These are phyloP conservation scores for Reticulascus tulasneorum DNA, from an alignment of 2,329 filamentous ascomycete genomes.

Conservation along the genomic window DNA sequence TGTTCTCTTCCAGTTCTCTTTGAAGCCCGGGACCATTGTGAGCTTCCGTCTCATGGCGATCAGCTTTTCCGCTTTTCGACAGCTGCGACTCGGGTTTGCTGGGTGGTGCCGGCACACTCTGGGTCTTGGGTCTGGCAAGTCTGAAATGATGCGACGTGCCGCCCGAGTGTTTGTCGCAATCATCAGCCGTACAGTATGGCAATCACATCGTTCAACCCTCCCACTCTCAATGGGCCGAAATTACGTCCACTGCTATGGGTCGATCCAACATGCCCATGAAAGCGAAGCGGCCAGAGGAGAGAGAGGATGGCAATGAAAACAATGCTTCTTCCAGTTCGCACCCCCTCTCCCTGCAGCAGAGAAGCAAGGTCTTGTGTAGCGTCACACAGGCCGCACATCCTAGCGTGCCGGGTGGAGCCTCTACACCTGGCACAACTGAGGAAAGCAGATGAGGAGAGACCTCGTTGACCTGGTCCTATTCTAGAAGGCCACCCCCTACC, in stretches of 20 bases:
- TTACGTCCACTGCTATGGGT: conserved; percentile 4
- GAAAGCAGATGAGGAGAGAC: conserved; percentile 1
- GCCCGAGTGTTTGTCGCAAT: no score
- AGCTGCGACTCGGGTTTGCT: no score
- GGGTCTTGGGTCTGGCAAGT: no score
- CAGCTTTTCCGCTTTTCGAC: no score
- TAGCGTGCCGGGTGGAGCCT: conserved; percentile 12
- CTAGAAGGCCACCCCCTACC: conserved; percentile 4
- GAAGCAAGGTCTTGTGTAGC: conserved; percentile 12
- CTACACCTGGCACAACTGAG: conserved; percentile 1
- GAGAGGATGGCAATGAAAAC: background rate
- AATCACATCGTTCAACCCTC: background rate
- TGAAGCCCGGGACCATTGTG: no score
- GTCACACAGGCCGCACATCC: conserved; percentile 13
- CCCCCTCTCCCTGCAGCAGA: conserved; percentile 12
- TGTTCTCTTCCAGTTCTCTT: no score
- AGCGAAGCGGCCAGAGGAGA: background rate
- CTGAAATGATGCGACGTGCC: no score
- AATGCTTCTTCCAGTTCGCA: conserved; percentile 1
- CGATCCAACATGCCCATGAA: conserved; percentile 3
- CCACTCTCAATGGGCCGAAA: background rate
- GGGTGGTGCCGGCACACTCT: no score
- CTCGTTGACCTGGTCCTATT: conserved; percentile 5
- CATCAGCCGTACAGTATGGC: background rate
- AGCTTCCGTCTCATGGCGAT: no score